Evolutionary conservation across 352 stramenopile genomes (phyloP).

Genomic region (Hyaloperonospora brassicae): DNA sequence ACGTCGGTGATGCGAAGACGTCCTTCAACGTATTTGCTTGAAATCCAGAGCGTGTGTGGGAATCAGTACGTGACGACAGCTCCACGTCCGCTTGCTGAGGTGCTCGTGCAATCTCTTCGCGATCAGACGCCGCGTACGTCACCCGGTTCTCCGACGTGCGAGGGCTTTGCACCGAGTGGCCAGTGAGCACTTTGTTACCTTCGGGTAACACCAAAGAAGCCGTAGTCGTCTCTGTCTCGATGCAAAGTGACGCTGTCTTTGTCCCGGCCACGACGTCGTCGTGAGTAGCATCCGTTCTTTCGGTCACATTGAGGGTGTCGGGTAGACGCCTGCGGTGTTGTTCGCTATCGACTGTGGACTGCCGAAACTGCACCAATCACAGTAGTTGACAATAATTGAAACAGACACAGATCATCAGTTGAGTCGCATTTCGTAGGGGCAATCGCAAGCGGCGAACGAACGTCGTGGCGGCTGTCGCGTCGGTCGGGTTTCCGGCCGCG

Average conservation of each 20-base stretch:
- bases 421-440: background rate
- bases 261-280: too few species aligned
- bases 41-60: conserved; percentile 16
- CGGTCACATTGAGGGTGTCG: too few species aligned
- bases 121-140: conserved; percentile 23
- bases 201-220: background rate
- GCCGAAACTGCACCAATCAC: too few species aligned
- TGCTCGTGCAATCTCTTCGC: conserved; percentile 33
- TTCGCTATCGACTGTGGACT: too few species aligned
- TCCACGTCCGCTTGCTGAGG: conserved; percentile 54
- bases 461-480: conserved; percentile 15
- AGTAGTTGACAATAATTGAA: background rate
- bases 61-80: conserved; percentile 33
- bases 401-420: background rate
- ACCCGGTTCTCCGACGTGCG: conserved; percentile 38
- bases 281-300: too few species aligned
- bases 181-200: background rate
- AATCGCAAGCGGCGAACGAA: conserved; percentile 9
- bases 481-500: conserved; percentile 12
- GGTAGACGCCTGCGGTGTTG: too few species aligned
- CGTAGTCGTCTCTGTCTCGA: too few species aligned
- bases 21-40: conserved; percentile 29
- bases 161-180: conserved; percentile 21
- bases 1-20: conserved; percentile 10
- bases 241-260: too few species aligned